These are phyloP conservation scores for Colletotrichum gigasporum DNA, from an alignment of 2,329 filamentous ascomycete genomes.

Conservation along the genomic window DNA sequence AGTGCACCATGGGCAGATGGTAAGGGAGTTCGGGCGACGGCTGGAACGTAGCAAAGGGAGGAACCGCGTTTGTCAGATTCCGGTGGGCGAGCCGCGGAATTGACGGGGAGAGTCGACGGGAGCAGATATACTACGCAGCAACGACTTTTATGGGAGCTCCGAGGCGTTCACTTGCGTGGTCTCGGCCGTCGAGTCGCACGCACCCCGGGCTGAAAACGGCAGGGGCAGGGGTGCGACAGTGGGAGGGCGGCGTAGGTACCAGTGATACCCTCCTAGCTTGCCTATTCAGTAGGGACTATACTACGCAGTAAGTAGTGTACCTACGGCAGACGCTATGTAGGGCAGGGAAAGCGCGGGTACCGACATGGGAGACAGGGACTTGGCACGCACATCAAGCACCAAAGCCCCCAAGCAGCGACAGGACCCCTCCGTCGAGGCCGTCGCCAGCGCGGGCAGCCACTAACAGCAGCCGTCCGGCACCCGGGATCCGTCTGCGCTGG, in stretches of 20 bases:
- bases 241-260: conserved; percentile 8
- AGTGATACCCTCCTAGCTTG: too few relatives aligned
- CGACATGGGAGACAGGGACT: neutral
- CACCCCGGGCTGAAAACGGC: conserved; percentile 29
- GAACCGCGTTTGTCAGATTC: conserved; percentile 14
- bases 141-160: neutral
- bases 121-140: conserved; percentile 24
- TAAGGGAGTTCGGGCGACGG: conserved; percentile 15
- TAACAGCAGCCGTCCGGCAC: too few relatives aligned
- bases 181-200: conserved; percentile 9
- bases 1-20: conserved; percentile 14
- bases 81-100: neutral
- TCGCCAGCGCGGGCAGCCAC: too few relatives aligned
- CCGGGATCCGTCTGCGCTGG: too few relatives aligned
- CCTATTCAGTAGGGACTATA: too few relatives aligned
- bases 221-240: conserved; percentile 16
- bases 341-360: neutral
- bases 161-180: conserved; percentile 17
- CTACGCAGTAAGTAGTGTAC: neutral
- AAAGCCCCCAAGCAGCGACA: too few relatives aligned
- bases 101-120: conserved; percentile 1
- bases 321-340: neutral
- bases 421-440: too few relatives aligned
- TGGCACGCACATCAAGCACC: too few relatives aligned
- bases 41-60: conserved; percentile 29